Base-by-base conservation (phyloP, 768 basidiomycete genomes). In the Trametes meyenii region DNA sequence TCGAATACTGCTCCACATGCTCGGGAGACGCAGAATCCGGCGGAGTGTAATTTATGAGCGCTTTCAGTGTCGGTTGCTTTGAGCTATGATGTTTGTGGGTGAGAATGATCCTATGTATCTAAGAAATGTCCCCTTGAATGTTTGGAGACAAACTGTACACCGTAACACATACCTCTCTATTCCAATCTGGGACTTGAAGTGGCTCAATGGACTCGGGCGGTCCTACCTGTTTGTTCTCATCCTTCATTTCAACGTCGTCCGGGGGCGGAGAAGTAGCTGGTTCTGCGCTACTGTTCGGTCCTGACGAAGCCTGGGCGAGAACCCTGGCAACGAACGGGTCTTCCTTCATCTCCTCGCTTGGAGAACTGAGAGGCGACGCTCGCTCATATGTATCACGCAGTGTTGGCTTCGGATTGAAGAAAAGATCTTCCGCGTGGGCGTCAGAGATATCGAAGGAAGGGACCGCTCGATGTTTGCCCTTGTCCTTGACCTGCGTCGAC, bases 31-130 rank as follows among this genome's bases (percentile, higher is more conserved):
- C 60, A 11, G 69, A 56, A 12, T 65, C 29, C 1, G 72, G 65
- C 1, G 77, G 60, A 12, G 74, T 65, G 13, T 73, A 71, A 35
- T 78, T 74, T 52, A 87, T 71, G 24, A 90, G 77, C 19, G 77
- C 64, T 61, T 88, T 86, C 21, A 89, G 74, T 3, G 86, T 86
- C 16, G 78, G 71, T 21, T 76, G 71, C 4, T 69, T 69, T 6
- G 72, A 75, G 17, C 71, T 69, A 1, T 76, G 74, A 33, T 75
- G 70, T 2, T 76, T 75, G 71, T 91, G 89, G 0, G 81, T 83
- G 55, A 90, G 67, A n/a, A 90, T 71, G 29, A 87, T 77, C 43
- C 82, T 78, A 63, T 82, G 83, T 49, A 90, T 73, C 89, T 91
- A 63, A 21, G 14, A 7, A 33, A 13, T 23, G 12, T 55, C 17